Evolutionary conservation across 163 green algal genomes (phyloP).

Genomic region (Scenedesmus sp.): DNA sequence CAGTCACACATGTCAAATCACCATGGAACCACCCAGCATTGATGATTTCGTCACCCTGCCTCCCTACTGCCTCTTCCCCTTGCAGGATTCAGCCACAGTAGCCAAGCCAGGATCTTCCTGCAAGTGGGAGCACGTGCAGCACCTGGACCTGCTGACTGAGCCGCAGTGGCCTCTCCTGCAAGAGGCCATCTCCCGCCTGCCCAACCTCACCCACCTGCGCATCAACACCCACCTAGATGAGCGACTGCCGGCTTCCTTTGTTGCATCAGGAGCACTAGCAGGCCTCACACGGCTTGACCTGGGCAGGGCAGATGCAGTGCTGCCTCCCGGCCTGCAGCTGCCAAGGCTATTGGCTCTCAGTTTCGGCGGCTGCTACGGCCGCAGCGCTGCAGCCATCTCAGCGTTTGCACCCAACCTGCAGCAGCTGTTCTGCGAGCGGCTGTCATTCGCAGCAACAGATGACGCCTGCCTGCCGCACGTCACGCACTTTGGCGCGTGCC

Average conservation of each 20-base stretch:
- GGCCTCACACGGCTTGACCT: neutral
- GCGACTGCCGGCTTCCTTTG: neutral
- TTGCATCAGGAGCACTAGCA: neutral
- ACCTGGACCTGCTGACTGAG: neutral
- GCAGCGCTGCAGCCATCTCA: neutral
- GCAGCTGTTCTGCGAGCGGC: conserved; percentile 7
- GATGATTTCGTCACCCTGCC: too few relatives aligned
- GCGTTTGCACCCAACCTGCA: neutral
- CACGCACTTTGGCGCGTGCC: neutral
- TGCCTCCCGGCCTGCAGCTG: neutral
- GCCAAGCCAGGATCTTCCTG: neutral
- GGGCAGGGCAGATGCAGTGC: neutral
- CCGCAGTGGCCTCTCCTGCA: neutral
- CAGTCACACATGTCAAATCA: neutral
- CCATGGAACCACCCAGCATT: neutral
- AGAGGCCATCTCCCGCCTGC: neutral
- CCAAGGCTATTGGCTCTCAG: neutral
- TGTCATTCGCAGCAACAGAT: neutral
- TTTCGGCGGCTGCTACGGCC: conserved; percentile 1
- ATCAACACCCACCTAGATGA: neutral
- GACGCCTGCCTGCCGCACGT: neutral
- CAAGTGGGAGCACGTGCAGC: neutral
- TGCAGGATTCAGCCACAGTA: neutral
- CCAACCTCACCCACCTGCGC: neutral
- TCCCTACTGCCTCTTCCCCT: neutral